Evolutionary conservation across 768 basidiomycete genomes (phyloP).

Genomic region (Mrakia gelida): DNA sequence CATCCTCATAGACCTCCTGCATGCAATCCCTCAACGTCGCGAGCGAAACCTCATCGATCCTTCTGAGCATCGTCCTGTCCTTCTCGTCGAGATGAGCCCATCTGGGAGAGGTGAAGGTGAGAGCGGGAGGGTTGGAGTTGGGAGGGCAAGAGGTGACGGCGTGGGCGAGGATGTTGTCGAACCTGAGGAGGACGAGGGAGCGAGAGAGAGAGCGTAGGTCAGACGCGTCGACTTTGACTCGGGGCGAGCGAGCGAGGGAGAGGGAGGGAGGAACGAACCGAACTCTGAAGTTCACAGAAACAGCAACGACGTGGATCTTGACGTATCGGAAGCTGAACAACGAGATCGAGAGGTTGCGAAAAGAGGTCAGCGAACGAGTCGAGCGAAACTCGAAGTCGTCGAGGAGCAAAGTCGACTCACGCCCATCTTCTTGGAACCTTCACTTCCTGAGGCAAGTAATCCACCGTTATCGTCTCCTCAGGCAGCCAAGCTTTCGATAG

Average conservation of each 20-base stretch:
- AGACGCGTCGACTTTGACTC: neutral
- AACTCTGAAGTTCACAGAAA: constrained; percentile 33
- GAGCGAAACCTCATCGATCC: constrained; percentile 35
- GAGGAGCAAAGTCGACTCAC: neutral
- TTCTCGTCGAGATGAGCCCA: constrained; percentile 23
- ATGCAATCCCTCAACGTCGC: constrained; percentile 36
- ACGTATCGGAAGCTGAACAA: constrained; percentile 36
- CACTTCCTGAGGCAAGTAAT: constrained; percentile 34
- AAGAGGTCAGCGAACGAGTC: neutral
- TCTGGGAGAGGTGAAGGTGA: constrained; percentile 24
- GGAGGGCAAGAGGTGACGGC: constrained; percentile 35
- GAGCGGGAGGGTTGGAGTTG: constrained; percentile 19
- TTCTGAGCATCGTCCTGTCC: constrained; percentile 28
- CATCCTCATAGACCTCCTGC: constrained; percentile 40
- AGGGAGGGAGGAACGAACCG: neutral
- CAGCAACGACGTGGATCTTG: constrained; percentile 37
- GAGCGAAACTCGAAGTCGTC: neutral
- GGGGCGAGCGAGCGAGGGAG: neutral
- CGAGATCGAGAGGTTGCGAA: neutral
- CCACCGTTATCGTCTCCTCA: constrained; percentile 37
- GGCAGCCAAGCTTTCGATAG: constrained; percentile 37
- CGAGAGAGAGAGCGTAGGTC: neutral
- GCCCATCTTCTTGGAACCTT: constrained; percentile 36
- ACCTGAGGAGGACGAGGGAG: constrained; percentile 6
- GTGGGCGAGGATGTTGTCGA: constrained; percentile 31